Base-by-base conservation (phyloP, 1,284 basidiomycete genomes). In the Moesziomyces antarcticus region DNA sequence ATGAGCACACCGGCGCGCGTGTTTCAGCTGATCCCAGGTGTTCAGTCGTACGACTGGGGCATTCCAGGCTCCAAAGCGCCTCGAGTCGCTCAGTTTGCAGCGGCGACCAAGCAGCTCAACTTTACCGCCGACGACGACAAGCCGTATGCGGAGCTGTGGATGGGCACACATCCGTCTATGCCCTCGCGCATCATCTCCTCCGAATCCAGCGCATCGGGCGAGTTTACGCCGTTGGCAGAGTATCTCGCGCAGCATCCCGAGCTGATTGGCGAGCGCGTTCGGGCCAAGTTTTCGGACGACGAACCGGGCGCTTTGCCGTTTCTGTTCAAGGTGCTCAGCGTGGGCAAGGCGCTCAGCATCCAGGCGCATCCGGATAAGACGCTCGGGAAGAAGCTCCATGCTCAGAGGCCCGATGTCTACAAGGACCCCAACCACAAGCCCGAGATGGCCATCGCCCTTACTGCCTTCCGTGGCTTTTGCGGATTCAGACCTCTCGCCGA, bases 391-490 rank as follows among this genome's bases (percentile, higher is more conserved):
- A 86, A 86, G 73, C 86, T 99, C 50, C 91, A 94, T 82, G 86
- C 86, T 16, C 88, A 90, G 77, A 88, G 90, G 62, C 93, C 94
- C 0, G 88, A 93, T 50, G 88, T 97, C 61, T 97, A 97, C 86
- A 96, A 94, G 87, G 94, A 97, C 85, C 88, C 90, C 14, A 97
- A 97, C 81, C 94, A 97, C 82, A 97, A 97, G 85, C 97, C 97
- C 4, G 97, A 99, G 85, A 97, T 99, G 93, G 94, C 95, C 13
- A 89, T 99, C 52, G 97, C 97, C 1, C 85, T 99, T 57, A 95
- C 94, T 0, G 89, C 91, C 8, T 99, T 99, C 87, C 88, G 88
- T 41, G 97, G 93, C 0, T 88, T 99, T 81, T 97, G 94, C 82
- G 94, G 94, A 33, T 97, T 97, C 86, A 88, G 91, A 13, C 94